These are phyloP conservation scores for Citrus mangshanensis DNA, from an alignment of 345 rosid species.

Conservation along the genomic window DNA sequence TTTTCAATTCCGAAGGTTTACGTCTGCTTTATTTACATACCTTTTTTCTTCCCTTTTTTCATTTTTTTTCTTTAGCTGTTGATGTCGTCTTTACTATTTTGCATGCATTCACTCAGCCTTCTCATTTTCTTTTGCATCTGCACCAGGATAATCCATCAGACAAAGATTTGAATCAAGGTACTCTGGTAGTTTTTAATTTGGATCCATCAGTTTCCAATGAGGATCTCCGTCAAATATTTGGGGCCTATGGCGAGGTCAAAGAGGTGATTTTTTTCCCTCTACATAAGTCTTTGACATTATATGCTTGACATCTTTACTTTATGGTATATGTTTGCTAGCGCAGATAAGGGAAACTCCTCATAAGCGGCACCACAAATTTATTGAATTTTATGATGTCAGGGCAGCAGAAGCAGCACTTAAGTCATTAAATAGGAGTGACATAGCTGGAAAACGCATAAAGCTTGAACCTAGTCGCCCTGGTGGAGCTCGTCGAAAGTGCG, in stretches of 20 bases:
- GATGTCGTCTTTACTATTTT: neutral
- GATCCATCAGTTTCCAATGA: slow-evolving; percentile 73
- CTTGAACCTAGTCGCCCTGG: slow-evolving; percentile 90
- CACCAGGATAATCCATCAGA: slow-evolving; percentile 75
- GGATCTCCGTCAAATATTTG: slow-evolving; percentile 68
- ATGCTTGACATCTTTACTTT: slow-evolving; percentile 25
- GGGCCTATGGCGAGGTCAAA: slow-evolving; percentile 73
- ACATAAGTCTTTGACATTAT: slow-evolving; percentile 2
- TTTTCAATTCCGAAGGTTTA: slow-evolving; percentile 80
- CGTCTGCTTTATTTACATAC: neutral
- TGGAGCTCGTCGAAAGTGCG: slow-evolving; percentile 69
- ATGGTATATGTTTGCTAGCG: slow-evolving; percentile 25
- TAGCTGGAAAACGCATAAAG: slow-evolving; percentile 83
- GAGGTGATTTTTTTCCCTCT: slow-evolving; percentile 43
- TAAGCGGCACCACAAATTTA: slow-evolving; percentile 81
- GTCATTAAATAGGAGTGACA: slow-evolving; percentile 65
- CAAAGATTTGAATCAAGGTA: slow-evolving; percentile 80
- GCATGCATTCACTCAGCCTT: neutral
- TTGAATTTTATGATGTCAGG: slow-evolving; percentile 80
- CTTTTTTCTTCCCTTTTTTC: neutral
- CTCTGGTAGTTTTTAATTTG: slow-evolving; percentile 73
- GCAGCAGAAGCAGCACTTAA: slow-evolving; percentile 77
- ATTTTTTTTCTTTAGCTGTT: neutral
- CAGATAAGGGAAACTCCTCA: slow-evolving; percentile 88
- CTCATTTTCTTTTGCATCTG: neutral